Percentiles rank a stretch among this genome's conserved stretches.
phyloP scores from a whole-genome alignment of 768 basidiomycete species.

The Auricularia cornea region DNA sequence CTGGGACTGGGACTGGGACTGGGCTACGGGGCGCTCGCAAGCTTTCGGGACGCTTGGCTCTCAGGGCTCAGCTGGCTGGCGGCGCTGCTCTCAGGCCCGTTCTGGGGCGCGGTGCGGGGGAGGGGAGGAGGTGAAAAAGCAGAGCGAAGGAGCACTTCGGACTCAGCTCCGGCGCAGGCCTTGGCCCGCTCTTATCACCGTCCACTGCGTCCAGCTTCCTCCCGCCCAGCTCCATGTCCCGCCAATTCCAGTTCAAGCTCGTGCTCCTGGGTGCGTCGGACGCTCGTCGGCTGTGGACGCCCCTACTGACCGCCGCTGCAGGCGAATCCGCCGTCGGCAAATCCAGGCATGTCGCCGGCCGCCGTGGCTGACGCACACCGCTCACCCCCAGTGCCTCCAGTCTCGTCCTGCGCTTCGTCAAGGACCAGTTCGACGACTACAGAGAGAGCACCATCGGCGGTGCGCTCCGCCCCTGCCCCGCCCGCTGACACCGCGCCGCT shows the following conservation, averaged over 20 bases:
- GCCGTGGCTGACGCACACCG: not conserved
- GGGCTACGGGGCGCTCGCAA: no score
- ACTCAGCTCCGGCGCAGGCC: not conserved
- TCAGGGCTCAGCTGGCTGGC: no score
- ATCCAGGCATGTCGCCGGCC: conserved; percentile 53
- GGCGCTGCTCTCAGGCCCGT: no score
- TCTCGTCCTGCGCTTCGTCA: conserved; percentile 91
- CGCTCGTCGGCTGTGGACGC: not conserved
- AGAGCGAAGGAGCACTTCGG: no score
- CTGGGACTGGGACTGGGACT: no score
- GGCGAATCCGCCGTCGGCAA: conserved; percentile 98
- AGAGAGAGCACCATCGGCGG: conserved; percentile 92
- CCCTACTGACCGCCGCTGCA: conserved; percentile 23
- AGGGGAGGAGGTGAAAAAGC: no score
- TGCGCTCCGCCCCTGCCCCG: conserved; percentile 18
- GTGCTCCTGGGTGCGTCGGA: conserved; percentile 74
- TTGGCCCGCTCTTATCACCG: conserved; percentile 8
- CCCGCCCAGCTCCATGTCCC: conserved; percentile 73
- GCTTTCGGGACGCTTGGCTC: no score
- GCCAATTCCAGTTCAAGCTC: conserved; percentile 92
- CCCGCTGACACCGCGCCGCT: not conserved
- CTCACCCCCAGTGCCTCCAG: conserved; percentile 29
- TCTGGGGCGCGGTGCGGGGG: no score
- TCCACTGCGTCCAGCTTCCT: conserved; percentile 21
- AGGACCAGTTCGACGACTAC: conserved; percentile 93